These are phyloP conservation scores for Neonectria neomacrospora DNA, from an alignment of 2,329 filamentous ascomycete species.

Conservation along the genomic window DNA sequence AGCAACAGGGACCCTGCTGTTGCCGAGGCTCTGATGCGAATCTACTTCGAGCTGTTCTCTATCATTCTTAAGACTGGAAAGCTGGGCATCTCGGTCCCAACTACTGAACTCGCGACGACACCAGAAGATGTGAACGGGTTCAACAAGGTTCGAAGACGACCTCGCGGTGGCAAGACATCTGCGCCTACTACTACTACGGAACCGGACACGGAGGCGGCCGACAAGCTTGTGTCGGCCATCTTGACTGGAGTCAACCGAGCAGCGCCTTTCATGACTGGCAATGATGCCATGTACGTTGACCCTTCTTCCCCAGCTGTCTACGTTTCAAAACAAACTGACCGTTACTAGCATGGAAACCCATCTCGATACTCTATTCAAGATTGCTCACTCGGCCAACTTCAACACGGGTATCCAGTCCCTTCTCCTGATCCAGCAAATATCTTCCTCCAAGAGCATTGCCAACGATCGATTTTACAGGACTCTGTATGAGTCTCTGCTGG, in stretches of 20 bases:
- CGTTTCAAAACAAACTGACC: slow-evolving; percentile 27
- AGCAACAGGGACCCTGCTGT: slow-evolving; percentile 84
- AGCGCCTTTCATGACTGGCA: slow-evolving; percentile 88
- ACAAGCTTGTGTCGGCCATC: slow-evolving; percentile 92
- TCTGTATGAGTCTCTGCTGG: slow-evolving; percentile 92
- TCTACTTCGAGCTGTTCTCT: slow-evolving; percentile 93
- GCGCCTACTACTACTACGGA: slow-evolving; percentile 51
- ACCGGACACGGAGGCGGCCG: slow-evolving; percentile 74
- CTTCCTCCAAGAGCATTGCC: slow-evolving; percentile 80
- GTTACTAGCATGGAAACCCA: slow-evolving; percentile 78
- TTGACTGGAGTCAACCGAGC: slow-evolving; percentile 95
- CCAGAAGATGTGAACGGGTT: slow-evolving; percentile 41
- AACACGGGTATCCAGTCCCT: slow-evolving; percentile 97
- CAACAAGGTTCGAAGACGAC: slow-evolving; percentile 42
- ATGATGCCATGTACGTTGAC: slow-evolving; percentile 71
- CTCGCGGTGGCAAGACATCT: slow-evolving; percentile 33
- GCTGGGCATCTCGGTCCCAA: slow-evolving; percentile 53
- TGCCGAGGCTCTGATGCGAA: slow-evolving; percentile 82
- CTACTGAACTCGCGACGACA: slow-evolving; percentile 55
- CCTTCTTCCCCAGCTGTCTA: not conserved
- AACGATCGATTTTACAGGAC: slow-evolving; percentile 95
- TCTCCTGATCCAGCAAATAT: slow-evolving; percentile 93
- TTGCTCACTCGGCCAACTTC: slow-evolving; percentile 98
- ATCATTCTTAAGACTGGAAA: slow-evolving; percentile 75
- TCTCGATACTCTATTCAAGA: slow-evolving; percentile 92